Percentiles rank a stretch among this genome's conserved stretches.
Evolutionary conservation across 140 eudicot species (phyloP).

Genomic region (Anethum foeniculum): DNA sequence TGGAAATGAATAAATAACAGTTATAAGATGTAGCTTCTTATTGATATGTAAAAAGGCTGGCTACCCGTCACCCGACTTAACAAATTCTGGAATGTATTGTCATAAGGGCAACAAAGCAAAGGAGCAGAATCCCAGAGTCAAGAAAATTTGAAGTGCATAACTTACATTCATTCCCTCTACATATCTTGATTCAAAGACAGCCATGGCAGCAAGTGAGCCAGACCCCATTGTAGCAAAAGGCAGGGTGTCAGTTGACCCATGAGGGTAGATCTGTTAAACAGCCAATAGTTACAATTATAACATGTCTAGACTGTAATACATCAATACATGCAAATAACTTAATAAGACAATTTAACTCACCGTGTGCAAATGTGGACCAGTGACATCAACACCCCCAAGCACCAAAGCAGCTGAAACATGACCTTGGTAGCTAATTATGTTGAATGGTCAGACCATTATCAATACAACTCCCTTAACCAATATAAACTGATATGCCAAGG

Average conservation of each 20-base stretch:
- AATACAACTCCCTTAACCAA: neutral
- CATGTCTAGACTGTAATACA: neutral
- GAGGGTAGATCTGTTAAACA: slow-evolving; percentile 76
- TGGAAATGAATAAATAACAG: slow-evolving; percentile 9
- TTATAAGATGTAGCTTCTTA: neutral
- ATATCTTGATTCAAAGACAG: slow-evolving; percentile 79
- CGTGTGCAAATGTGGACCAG: slow-evolving; percentile 91
- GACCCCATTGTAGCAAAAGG: slow-evolving; percentile 99
- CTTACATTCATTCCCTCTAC: slow-evolving; percentile 93
- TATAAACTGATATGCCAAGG: neutral
- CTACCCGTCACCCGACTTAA: neutral
- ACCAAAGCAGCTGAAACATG: slow-evolving; percentile 95
- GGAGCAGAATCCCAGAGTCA: neutral
- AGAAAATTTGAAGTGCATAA: neutral
- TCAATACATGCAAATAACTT: slow-evolving; percentile 1
- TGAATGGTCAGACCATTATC: slow-evolving; percentile 9
- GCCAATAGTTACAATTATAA: slow-evolving; percentile 17
- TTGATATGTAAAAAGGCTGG: neutral
- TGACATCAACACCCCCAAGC: slow-evolving; percentile 93
- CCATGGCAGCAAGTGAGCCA: slow-evolving; percentile 98
- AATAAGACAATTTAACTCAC: slow-evolving; percentile 35
- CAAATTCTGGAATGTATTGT: neutral
- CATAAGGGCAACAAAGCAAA: neutral
- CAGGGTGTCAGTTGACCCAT: slow-evolving; percentile 91
- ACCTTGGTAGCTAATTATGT: slow-evolving; percentile 66